Evolutionary conservation across 108 stramenopile genomes (phyloP).

Genomic region (Nannochloropsis gaditana): DNA sequence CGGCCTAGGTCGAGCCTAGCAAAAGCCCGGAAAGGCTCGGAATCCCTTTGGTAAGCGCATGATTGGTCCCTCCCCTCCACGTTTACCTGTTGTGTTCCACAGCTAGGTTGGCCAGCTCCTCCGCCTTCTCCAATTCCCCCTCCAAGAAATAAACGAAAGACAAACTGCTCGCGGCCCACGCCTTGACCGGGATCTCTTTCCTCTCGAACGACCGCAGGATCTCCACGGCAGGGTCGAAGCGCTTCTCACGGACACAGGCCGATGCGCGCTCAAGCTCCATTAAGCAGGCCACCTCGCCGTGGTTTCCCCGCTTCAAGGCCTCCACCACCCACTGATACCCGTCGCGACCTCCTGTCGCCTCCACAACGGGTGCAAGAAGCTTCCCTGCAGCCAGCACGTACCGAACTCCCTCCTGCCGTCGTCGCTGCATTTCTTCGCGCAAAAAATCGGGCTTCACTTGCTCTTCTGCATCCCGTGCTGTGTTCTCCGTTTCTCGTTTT

Average conservation of each 20-base stretch:
- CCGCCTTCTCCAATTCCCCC: conserved; percentile 62
- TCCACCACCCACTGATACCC: conserved; percentile 73
- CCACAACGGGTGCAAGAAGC: conserved; percentile 65
- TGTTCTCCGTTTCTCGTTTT: conserved; percentile 33
- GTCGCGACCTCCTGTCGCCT: conserved; percentile 55
- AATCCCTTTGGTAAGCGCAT: too few species aligned
- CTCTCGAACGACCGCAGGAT: conserved; percentile 69
- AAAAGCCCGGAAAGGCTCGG: too few species aligned
- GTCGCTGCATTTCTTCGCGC: conserved; percentile 40
- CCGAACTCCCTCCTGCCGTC: conserved; percentile 48
- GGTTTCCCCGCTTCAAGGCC: conserved; percentile 54
- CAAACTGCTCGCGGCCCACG: conserved; percentile 73
- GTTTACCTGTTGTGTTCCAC: conserved; percentile 57
- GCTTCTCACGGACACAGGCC: conserved; percentile 52
- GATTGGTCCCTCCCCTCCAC: background rate
- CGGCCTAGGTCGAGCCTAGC: too few species aligned
- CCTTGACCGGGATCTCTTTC: conserved; percentile 64
- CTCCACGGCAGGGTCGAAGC: conserved; percentile 59
- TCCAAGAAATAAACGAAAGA: conserved; percentile 77
- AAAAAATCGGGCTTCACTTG: conserved; percentile 43
- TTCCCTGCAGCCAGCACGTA: conserved; percentile 63
- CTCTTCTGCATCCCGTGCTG: conserved; percentile 31
- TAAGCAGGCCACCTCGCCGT: conserved; percentile 60
- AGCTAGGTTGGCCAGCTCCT: conserved; percentile 70
- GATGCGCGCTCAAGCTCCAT: conserved; percentile 69